Percentiles rank a stretch among this genome's conserved stretches.
These are phyloP conservation scores for Microstegium vimineum DNA, from an alignment of 176 grass and related monocot genomes.

Conservation along the genomic window DNA sequence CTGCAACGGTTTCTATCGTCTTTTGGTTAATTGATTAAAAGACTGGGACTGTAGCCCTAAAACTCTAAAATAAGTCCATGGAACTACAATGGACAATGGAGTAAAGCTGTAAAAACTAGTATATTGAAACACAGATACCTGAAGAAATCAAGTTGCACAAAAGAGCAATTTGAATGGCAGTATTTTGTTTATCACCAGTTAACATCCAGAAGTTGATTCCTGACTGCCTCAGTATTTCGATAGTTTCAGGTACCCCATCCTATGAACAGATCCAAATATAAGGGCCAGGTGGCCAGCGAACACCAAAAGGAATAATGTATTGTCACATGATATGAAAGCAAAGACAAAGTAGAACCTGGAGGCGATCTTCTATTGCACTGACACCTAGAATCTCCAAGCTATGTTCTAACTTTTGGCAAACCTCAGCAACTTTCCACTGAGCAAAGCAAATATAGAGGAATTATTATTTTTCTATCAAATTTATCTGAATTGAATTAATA, in stretches of 20 bases:
- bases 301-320: background rate
- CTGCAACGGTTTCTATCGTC: background rate
- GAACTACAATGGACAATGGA: too few relatives aligned
- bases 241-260: constrained; percentile 94
- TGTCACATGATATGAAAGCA: constrained; percentile 19
- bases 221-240: constrained; percentile 91
- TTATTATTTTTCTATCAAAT: constrained; percentile 20
- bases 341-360: constrained; percentile 62
- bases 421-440: constrained; percentile 94
- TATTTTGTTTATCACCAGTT: constrained; percentile 97
- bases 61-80: background rate
- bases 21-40: background rate
- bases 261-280: constrained; percentile 30
- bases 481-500: constrained; percentile 15
- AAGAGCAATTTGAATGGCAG: constrained; percentile 95
- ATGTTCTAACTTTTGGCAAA: constrained; percentile 88
- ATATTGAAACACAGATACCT: constrained; percentile 42
- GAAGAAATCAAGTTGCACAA: constrained; percentile 95
- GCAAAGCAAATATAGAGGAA: constrained; percentile 10
- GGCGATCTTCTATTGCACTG: constrained; percentile 88
- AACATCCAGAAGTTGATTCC: constrained; percentile 99
- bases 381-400: constrained; percentile 88
- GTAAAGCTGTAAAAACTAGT: background rate
- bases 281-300: background rate
- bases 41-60: background rate